phyloP scores from a whole-genome alignment of 257 asterid species.

The Solanum lignicaule region DNA sequence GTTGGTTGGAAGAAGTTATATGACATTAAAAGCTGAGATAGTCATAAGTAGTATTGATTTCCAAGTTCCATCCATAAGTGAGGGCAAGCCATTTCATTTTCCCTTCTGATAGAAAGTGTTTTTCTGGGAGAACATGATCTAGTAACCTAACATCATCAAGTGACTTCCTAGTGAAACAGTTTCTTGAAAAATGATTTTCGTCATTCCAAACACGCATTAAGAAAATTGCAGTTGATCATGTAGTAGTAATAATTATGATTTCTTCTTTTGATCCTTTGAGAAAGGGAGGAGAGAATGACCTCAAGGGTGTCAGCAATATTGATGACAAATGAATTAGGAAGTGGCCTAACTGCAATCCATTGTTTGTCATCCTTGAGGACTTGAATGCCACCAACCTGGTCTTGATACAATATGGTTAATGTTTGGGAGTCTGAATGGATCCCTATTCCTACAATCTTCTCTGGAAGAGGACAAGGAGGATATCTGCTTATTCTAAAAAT shows the following conservation, averaged over 20 bases:
- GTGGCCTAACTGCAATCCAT: slow-evolving; percentile 13
- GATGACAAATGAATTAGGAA: slow-evolving; percentile 11
- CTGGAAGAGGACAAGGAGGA: slow-evolving; percentile 14
- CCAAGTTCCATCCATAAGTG: not conserved
- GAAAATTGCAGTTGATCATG: not conserved
- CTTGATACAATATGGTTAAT: slow-evolving; percentile 9
- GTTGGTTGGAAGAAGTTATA: not conserved
- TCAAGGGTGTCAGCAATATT: slow-evolving; percentile 24
- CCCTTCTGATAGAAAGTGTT: not conserved
- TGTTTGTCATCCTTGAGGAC: not conserved
- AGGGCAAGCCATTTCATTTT: not conserved
- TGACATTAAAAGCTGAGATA: not conserved
- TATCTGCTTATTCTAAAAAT: slow-evolving; percentile 9
- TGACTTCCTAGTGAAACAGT: not conserved
- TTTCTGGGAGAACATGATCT: not conserved
- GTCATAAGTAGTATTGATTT: not conserved
- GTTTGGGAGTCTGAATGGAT: slow-evolving; percentile 21
- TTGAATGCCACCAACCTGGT: slow-evolving; percentile 19
- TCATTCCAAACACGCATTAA: not conserved
- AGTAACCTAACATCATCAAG: not conserved
- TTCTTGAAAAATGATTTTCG: not conserved
- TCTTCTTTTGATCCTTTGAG: not conserved
- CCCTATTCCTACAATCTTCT: slow-evolving; percentile 10
- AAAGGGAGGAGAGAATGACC: not conserved
- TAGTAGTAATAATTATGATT: not conserved